Evolutionary conservation across 768 basidiomycete genomes (phyloP), one percentile per base, ranked within the genome.

Genomic region (Floccularia luteovirens): DNA sequence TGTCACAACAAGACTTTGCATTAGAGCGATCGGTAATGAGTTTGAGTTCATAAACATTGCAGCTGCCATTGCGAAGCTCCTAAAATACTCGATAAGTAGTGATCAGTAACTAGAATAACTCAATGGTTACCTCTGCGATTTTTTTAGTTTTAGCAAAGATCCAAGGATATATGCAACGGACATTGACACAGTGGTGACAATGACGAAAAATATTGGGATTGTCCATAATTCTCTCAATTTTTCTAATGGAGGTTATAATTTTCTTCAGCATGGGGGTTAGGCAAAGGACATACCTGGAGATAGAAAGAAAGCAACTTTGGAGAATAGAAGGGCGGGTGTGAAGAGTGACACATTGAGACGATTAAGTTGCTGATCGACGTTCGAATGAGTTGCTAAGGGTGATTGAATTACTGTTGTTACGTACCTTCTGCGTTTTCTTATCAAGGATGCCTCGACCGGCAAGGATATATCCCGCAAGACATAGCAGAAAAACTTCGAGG

Each of bases 41-140:
- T 97, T 97, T 2, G 87, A 90, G 59, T 92, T 94, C 83, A 91
- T 87, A 67, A 89, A 89, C 79, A 85, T 90, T 21, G 85, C 70
- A 0, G 86, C 82, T 0, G 87, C 86, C 58, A 82, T 80, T 5
- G 82, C 82, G 47, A 89, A 90, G 38, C 73, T 79, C 54, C 86
- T 88, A 49, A 5, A 20, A 25, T 1, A 31, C 14, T n/a, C n/a
- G n/a, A n/a, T n/a, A n/a, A n/a, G n/a, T n/a, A n/a, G n/a, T n/a
- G n/a, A n/a, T n/a, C n/a, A n/a, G n/a, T n/a, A n/a, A 36, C 10
- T 19, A 12, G 11, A 24, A 35, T 24, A 40, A 12, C 19, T 37
- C 11, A 40, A 20, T 33, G 17, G 22, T 35, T 45, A 85, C 85
- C 77, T 71, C 66, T 98, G 94, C 0, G 83, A 83, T 36, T 63